Evolutionary conservation across 1,284 basidiomycete species (phyloP).

Genomic region (Cryptococcus amylolentus): DNA sequence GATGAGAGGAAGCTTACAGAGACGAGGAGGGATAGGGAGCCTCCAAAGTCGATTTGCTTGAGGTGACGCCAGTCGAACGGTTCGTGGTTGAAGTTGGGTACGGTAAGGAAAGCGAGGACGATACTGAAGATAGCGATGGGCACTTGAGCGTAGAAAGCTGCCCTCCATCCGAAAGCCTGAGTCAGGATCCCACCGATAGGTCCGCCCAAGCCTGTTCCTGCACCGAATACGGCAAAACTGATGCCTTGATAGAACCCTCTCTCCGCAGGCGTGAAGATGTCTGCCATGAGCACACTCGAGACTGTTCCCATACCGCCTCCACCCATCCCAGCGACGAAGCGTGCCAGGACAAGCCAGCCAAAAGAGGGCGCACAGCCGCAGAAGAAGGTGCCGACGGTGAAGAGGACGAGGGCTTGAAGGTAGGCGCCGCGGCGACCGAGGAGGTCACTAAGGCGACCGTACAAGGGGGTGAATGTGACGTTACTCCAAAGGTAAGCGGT

Average conservation of each 20-base stretch:
- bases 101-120: slow-evolving; percentile 6
- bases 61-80: slow-evolving; percentile 2
- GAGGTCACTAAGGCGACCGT: slow-evolving; percentile 28
- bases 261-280: slow-evolving; percentile 44
- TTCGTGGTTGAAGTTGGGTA: slow-evolving; percentile 5
- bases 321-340: slow-evolving; percentile 34
- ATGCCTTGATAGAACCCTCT: slow-evolving; percentile 47
- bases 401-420: slow-evolving; percentile 22
- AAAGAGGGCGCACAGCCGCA: slow-evolving; percentile 23
- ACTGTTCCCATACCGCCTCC: slow-evolving; percentile 36
- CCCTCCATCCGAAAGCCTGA: slow-evolving; percentile 48
- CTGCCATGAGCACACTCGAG: slow-evolving; percentile 41
- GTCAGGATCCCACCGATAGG: slow-evolving; percentile 48
- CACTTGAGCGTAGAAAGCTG: slow-evolving; percentile 41
- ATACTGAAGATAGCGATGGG: slow-evolving; percentile 15
- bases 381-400: slow-evolving; percentile 25
- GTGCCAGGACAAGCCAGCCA: slow-evolving; percentile 12
- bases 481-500: slow-evolving; percentile 33
- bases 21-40: slow-evolving; percentile 19
- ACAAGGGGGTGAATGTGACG: slow-evolving; percentile 32
- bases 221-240: slow-evolving; percentile 36
- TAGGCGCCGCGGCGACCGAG: slow-evolving; percentile 26
- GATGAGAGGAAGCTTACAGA: slow-evolving; percentile 13
- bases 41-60: slow-evolving; percentile 26
- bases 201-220: slow-evolving; percentile 46